These are phyloP conservation scores for Allantophomopsis cytisporea DNA, from an alignment of 2,329 filamentous ascomycete genomes.

Conservation along the genomic window DNA sequence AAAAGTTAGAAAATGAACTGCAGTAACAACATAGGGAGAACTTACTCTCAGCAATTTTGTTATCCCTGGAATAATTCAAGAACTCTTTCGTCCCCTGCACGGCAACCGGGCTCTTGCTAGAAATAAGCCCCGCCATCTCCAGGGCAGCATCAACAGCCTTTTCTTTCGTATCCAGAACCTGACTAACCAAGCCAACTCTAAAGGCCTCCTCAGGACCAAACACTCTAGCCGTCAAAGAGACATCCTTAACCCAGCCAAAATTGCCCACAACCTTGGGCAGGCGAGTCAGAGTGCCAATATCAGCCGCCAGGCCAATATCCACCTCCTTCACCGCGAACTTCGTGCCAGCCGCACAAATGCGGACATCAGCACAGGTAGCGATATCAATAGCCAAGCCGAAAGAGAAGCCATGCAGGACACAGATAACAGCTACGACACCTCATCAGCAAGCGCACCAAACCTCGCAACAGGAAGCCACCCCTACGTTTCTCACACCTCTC, in stretches of 20 bases:
- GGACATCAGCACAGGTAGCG: slow-evolving; percentile 54
- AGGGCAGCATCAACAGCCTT: slow-evolving; percentile 49
- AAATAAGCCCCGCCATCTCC: slow-evolving; percentile 50
- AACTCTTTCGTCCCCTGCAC: slow-evolving; percentile 82
- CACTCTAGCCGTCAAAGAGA: slow-evolving; percentile 55
- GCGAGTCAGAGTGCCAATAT: slow-evolving; percentile 62
- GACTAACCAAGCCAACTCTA: slow-evolving; percentile 55
- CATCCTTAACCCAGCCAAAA: slow-evolving; percentile 67
- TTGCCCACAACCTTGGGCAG: slow-evolving; percentile 62
- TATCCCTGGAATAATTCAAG: slow-evolving; percentile 69
- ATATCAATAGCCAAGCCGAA: slow-evolving; percentile 71
- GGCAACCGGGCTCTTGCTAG: slow-evolving; percentile 75
- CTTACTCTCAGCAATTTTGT: slow-evolving; percentile 62
- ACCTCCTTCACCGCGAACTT: slow-evolving; percentile 68
- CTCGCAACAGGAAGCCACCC: too few relatives aligned
- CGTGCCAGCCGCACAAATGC: slow-evolving; percentile 45
- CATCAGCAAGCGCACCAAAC: not conserved
- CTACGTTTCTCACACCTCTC: slow-evolving; percentile 82
- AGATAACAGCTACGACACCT: slow-evolving; percentile 52
- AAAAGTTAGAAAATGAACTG: not conserved
- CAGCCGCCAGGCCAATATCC: slow-evolving; percentile 68
- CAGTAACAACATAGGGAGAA: slow-evolving; percentile 8
- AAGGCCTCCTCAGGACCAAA: slow-evolving; percentile 59
- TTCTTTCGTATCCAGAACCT: slow-evolving; percentile 48
- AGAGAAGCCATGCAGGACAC: slow-evolving; percentile 64